Percentiles rank a stretch among this genome's conserved stretches.
These are phyloP conservation scores for Actinomortierella ambigua DNA, from an alignment of 371 early-diverging fungal species.

Conservation along the genomic window DNA sequence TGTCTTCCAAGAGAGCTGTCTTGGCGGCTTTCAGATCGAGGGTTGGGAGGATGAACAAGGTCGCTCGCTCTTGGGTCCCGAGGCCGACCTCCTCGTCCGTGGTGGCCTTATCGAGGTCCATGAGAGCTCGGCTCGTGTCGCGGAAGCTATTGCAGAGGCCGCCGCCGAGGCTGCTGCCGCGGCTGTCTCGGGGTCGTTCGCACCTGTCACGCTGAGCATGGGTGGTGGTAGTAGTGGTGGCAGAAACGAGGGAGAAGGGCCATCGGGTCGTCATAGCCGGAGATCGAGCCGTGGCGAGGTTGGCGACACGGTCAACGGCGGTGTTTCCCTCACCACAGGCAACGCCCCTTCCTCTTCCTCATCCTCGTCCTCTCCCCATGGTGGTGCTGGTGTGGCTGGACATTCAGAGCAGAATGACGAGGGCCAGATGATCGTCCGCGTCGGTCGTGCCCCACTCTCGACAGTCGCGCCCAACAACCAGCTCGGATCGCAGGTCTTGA, in stretches of 20 bases:
- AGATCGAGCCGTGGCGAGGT: neutral
- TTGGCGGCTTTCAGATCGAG: constrained; percentile 23
- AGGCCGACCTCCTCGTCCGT: constrained; percentile 34
- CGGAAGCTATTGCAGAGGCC: neutral
- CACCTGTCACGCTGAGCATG: neutral
- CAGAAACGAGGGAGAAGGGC: neutral
- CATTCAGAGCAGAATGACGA: neutral
- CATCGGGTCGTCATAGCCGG: neutral
- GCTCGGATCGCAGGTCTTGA: constrained; percentile 27
- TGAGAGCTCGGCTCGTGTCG: neutral
- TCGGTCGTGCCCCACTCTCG: constrained; percentile 25
- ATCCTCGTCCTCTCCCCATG: too few relatives aligned
- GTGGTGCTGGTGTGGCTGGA: too few relatives aligned
- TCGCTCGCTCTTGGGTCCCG: constrained; percentile 24
- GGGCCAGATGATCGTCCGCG: constrained; percentile 13
- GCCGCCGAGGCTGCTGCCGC: neutral
- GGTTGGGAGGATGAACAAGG: constrained; percentile 42
- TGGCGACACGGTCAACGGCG: constrained; percentile 10
- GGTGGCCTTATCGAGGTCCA: constrained; percentile 28
- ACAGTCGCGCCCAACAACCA: constrained; percentile 23
- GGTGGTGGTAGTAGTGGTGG: neutral
- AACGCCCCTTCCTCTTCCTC: constrained; percentile 2
- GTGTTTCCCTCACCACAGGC: neutral
- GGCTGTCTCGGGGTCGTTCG: neutral
- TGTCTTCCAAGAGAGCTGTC: constrained; percentile 29